phyloP scores from a whole-genome alignment of 129 eudicot genomes.

The Centella asiatica region DNA sequence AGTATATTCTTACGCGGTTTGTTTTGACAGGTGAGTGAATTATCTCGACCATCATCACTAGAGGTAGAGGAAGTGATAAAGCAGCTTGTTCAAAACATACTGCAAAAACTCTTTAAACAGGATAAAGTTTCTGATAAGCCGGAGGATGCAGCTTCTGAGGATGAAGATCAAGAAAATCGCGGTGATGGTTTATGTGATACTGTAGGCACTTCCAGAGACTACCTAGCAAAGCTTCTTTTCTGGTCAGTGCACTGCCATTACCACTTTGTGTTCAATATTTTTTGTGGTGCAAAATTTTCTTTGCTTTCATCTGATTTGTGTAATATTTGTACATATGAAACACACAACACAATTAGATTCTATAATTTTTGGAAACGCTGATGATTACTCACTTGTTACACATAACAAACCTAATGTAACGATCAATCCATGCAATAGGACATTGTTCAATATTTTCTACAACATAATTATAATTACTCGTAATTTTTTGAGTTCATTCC shows the following conservation, averaged over 20 bases:
- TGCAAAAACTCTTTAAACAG: constrained; percentile 50
- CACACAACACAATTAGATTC: not conserved
- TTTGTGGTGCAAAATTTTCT: not conserved
- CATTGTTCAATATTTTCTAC: too few species aligned
- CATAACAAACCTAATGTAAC: too few species aligned
- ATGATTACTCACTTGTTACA: too few species aligned
- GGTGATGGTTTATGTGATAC: constrained; percentile 41
- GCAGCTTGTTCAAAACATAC: constrained; percentile 58
- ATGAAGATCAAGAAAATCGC: constrained; percentile 26
- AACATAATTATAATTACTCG: too few species aligned
- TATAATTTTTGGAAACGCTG: too few species aligned
- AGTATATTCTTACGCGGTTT: constrained; percentile 1
- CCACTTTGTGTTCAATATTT: not conserved
- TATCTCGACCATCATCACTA: constrained; percentile 73
- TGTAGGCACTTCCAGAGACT: constrained; percentile 70
- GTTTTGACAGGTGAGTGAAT: constrained; percentile 59
- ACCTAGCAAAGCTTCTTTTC: constrained; percentile 89
- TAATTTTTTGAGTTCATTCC: not conserved
- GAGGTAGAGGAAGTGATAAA: constrained; percentile 87
- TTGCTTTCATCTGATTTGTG: not conserved
- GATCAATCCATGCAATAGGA: too few species aligned
- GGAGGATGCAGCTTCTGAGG: constrained; percentile 24
- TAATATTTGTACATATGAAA: not conserved
- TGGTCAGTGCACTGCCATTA: constrained; percentile 41
- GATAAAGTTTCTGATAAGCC: constrained; percentile 24